A percentile compares a stretch with the other conserved stretches of the same genome.
These are phyloP conservation scores for Pyrenophora graminea DNA, from an alignment of 2,329 filamentous ascomycete genomes.

Conservation along the genomic window DNA sequence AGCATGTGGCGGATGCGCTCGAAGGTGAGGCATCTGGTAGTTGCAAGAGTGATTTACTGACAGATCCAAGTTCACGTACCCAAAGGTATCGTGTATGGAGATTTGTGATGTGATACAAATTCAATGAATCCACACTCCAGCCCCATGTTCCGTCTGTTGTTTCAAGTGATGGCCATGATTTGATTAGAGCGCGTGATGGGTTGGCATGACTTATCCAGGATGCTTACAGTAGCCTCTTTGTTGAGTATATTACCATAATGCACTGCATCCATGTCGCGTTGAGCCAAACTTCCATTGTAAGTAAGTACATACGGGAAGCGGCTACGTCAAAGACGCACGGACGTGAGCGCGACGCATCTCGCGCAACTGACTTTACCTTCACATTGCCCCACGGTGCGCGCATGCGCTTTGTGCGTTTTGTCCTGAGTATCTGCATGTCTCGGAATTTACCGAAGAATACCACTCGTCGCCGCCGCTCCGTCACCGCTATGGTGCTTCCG, in stretches of 20 bases:
- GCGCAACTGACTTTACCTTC: constrained; percentile 18
- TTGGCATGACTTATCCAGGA: too few relatives aligned
- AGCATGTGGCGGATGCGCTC: too few relatives aligned
- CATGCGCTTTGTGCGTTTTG: constrained; percentile 11
- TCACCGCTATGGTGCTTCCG: constrained; percentile 7
- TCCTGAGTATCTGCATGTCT: neutral
- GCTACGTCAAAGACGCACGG: constrained; percentile 11
- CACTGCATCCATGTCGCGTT: neutral
- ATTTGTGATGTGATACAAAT: too few relatives aligned
- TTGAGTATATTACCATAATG: too few relatives aligned
- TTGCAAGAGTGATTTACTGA: too few relatives aligned
- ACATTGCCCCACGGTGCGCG: constrained; percentile 19
- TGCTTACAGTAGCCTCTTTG: too few relatives aligned
- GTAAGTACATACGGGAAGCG: neutral
- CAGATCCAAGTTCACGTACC: too few relatives aligned
- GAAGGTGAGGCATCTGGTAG: too few relatives aligned
- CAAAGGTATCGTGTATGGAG: too few relatives aligned
- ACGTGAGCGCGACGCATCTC: constrained; percentile 9
- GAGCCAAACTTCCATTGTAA: neutral
- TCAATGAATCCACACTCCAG: too few relatives aligned
- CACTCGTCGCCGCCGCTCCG: neutral
- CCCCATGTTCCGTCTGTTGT: neutral
- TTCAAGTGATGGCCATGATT: neutral
- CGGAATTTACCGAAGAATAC: constrained; percentile 8
- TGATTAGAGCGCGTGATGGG: too few relatives aligned